Evolutionary conservation across 768 basidiomycete genomes (phyloP).

Genomic region (Russula lepida): DNA sequence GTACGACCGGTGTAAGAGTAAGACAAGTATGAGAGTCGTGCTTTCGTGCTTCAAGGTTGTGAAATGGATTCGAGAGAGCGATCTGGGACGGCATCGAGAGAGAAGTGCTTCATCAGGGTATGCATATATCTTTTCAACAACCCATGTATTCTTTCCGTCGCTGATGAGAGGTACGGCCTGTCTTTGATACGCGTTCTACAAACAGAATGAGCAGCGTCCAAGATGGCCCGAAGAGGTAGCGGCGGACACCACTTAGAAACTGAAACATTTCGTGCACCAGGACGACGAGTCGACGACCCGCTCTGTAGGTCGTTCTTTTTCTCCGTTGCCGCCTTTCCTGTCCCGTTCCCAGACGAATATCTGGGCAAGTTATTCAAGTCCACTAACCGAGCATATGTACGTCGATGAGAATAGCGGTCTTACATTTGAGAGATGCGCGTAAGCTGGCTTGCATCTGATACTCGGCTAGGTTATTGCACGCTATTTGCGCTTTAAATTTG

Average conservation of each 20-base stretch:
- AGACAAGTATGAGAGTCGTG: slow-evolving; percentile 80
- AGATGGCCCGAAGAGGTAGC: slow-evolving; percentile 73
- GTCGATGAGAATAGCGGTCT: slow-evolving; percentile 52
- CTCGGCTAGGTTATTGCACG: too few species aligned
- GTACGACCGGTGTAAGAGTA: slow-evolving; percentile 54
- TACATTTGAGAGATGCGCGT: slow-evolving; percentile 11
- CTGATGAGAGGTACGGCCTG: too few species aligned
- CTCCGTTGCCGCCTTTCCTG: neutral
- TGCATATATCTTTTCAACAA: neutral
- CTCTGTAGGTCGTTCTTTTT: slow-evolving; percentile 44
- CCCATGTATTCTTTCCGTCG: neutral
- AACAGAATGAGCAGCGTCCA: slow-evolving; percentile 90
- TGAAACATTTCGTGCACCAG: slow-evolving; percentile 69
- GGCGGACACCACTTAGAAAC: slow-evolving; percentile 58
- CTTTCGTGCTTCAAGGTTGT: slow-evolving; percentile 80
- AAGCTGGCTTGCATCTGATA: neutral
- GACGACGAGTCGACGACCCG: slow-evolving; percentile 64
- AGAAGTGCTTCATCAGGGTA: slow-evolving; percentile 90
- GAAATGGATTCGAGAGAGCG: slow-evolving; percentile 83
- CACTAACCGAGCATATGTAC: slow-evolving; percentile 67
- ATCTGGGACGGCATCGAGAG: slow-evolving; percentile 86
- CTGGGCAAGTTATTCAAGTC: slow-evolving; percentile 56
- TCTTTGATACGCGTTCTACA: neutral
- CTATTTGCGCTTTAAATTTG: too few species aligned
- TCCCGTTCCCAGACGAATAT: slow-evolving; percentile 44